Evolutionary conservation across 2,329 filamentous ascomycete species (phyloP).

Genomic region (Macrophomina pseudophaseolina): DNA sequence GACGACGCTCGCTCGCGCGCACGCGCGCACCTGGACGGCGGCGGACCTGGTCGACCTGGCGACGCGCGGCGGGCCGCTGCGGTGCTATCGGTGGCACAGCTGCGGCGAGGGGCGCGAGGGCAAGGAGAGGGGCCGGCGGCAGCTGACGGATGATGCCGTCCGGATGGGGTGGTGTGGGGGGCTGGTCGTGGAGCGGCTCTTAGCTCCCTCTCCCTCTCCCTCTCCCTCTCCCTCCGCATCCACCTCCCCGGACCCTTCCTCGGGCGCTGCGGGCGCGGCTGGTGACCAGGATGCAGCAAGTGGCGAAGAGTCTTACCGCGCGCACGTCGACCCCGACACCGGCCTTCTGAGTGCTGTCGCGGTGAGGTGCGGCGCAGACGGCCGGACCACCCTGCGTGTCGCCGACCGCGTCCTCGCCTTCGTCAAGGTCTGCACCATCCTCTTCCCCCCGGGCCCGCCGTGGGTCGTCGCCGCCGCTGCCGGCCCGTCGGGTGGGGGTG

Average conservation of each 20-base stretch:
- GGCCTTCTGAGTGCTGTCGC: neutral
- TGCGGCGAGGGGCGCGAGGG: neutral
- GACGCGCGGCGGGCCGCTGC: slow-evolving; percentile 2
- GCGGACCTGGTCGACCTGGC: slow-evolving; percentile 9
- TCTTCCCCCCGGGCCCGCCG: neutral
- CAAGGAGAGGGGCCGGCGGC: neutral
- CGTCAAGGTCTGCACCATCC: neutral
- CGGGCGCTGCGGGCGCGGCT: neutral
- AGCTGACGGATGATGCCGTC: neutral
- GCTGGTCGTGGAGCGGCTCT: neutral
- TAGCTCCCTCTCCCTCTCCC: too few relatives aligned
- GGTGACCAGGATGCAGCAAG: too few relatives aligned
- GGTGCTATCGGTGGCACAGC: slow-evolving; percentile 20
- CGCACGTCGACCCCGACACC: neutral
- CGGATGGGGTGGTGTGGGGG: neutral
- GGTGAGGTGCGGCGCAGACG: too few relatives aligned
- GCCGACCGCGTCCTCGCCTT: neutral
- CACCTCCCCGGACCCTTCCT: neutral
- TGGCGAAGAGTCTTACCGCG: neutral
- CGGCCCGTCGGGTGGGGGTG: neutral
- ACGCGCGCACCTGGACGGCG: neutral
- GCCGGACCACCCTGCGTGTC: neutral
- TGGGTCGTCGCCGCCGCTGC: neutral
- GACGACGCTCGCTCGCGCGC: neutral
- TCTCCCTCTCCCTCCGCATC: too few relatives aligned